Evolutionary conservation across 495 filamentous ascomycete genomes (phyloP).

Genomic region (Chaetomium tenue): DNA sequence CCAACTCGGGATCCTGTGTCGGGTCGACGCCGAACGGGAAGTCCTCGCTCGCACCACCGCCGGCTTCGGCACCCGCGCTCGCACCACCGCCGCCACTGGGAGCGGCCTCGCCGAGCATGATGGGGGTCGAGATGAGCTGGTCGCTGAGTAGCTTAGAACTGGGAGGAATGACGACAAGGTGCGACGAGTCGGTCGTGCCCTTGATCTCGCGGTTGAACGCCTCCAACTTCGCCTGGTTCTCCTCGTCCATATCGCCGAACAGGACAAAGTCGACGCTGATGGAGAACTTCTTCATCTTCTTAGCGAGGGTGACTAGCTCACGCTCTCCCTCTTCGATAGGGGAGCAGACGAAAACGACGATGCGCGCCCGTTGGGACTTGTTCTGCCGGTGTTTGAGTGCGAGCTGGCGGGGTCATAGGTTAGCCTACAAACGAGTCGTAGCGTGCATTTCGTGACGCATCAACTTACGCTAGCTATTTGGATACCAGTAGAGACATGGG

Average conservation of each 20-base stretch:
- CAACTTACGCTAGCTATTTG: conserved; percentile 84
- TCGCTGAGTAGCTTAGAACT: conserved; percentile 89
- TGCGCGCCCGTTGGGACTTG: conserved; percentile 89
- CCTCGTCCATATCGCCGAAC: conserved; percentile 91
- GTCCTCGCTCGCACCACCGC: conserved; percentile 53
- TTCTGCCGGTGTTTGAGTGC: conserved; percentile 98
- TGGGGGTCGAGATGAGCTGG: conserved; percentile 85
- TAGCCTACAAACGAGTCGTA: not conserved
- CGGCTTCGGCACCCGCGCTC: conserved; percentile 60
- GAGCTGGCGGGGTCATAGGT: conserved; percentile 54
- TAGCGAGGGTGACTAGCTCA: conserved; percentile 81
- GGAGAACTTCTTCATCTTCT: conserved; percentile 97
- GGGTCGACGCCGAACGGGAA: conserved; percentile 72
- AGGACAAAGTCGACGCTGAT: conserved; percentile 89
- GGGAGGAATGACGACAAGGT: conserved; percentile 87
- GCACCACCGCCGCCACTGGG: conserved; percentile 48
- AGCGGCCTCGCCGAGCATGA: conserved; percentile 74
- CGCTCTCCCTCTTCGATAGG: conserved; percentile 87
- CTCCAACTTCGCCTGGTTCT: conserved; percentile 79
- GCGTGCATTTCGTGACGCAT: not conserved
- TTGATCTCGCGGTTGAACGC: conserved; percentile 92
- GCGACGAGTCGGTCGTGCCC: conserved; percentile 73
- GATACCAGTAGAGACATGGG: conserved; percentile 87
- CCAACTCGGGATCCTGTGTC: conserved; percentile 84
- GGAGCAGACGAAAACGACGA: conserved; percentile 93